Evolutionary conservation across 2,329 filamentous ascomycete species (phyloP).

Genomic region (Fusarium newnesense): DNA sequence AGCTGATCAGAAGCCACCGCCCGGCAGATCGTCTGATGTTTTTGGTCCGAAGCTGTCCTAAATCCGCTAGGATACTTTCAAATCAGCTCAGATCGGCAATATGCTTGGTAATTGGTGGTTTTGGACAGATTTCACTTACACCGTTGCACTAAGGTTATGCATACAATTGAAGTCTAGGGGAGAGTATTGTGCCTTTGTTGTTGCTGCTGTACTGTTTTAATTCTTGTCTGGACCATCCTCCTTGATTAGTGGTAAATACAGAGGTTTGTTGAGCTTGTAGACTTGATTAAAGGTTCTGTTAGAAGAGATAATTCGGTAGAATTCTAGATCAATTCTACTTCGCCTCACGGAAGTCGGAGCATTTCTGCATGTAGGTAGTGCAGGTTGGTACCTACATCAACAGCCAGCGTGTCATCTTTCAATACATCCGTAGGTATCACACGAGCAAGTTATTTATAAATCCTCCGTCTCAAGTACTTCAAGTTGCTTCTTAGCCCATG

Average conservation of each 20-base stretch:
- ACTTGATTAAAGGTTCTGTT: background rate
- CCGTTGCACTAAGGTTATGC: background rate
- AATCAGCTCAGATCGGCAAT: slow-evolving; percentile 23
- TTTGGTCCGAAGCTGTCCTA: slow-evolving; percentile 4
- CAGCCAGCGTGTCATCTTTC: slow-evolving; percentile 45
- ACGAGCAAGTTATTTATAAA: slow-evolving; percentile 11
- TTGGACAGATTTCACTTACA: slow-evolving; percentile 34
- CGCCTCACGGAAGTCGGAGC: slow-evolving; percentile 31
- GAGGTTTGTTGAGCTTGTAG: background rate
- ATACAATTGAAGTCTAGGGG: background rate
- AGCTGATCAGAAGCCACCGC: background rate
- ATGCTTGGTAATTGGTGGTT: slow-evolving; percentile 27
- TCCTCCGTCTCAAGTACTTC: background rate
- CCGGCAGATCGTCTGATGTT: slow-evolving; percentile 28
- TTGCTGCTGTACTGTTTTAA: background rate
- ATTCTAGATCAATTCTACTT: slow-evolving; percentile 27
- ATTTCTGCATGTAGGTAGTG: background rate
- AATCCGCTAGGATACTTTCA: slow-evolving; percentile 20
- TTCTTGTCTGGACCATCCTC: background rate
- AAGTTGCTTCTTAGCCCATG: background rate
- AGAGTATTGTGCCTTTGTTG: background rate
- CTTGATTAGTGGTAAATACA: background rate
- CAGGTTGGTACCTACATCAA: slow-evolving; percentile 11
- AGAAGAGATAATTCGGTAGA: slow-evolving; percentile 8
- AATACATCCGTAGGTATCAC: background rate